Conservation (phyloP, 169 alveolate genomes). For the Cryptosporidium ubiquitum region DNA sequence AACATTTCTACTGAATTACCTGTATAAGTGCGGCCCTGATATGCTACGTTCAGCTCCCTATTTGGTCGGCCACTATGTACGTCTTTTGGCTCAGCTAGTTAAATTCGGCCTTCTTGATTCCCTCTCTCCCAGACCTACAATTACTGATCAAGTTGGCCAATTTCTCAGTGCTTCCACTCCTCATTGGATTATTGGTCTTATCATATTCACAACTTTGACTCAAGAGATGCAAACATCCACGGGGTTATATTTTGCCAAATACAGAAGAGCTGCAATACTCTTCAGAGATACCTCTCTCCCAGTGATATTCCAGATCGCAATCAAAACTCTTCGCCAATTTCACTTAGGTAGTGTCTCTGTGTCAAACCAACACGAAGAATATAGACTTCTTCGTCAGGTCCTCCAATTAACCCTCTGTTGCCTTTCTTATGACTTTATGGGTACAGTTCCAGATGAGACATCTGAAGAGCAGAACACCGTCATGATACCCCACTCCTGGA, state of each 20-base stretch:
- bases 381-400: conserved; percentile 86
- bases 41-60: conserved; percentile 89
- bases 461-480: conserved; percentile 93
- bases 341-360: conserved; percentile 59
- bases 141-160: conserved; percentile 80
- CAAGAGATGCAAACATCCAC: conserved; percentile 87
- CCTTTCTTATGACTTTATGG: conserved; percentile 93
- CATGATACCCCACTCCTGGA: conserved; percentile 93
- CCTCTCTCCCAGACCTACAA: conserved; percentile 82
- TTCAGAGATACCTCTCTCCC: conserved; percentile 92
- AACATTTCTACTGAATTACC: conserved; percentile 86
- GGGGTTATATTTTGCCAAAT: conserved; percentile 87
- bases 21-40: conserved; percentile 91
- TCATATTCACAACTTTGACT: conserved; percentile 89
- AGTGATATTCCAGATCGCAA: conserved; percentile 86
- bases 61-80: conserved; percentile 88
- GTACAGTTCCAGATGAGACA: conserved; percentile 93
- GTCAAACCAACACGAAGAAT: conserved; percentile 81
- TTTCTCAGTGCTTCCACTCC: conserved; percentile 88
- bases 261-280: conserved; percentile 91
- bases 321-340: conserved; percentile 75
- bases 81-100: conserved; percentile 87
- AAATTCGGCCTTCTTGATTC: conserved; percentile 91
- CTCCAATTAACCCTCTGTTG: conserved; percentile 90
- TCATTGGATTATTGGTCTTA: conserved; percentile 93